Conservation (phyloP, 192 early-diverging fungal species). For the Spinellus fusiger region DNA sequence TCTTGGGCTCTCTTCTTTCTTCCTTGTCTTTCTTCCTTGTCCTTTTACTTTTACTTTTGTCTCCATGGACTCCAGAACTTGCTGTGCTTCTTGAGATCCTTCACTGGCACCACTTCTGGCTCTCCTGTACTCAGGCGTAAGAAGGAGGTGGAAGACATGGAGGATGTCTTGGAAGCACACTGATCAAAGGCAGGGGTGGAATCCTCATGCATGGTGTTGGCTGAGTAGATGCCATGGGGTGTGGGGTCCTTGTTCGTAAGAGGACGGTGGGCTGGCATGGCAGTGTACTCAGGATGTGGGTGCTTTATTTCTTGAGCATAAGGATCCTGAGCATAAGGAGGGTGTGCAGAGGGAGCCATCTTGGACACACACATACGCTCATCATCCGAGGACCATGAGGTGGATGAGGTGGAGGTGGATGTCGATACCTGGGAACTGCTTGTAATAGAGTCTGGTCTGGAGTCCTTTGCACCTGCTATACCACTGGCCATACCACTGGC, state of each 20-base stretch:
- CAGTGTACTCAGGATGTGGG: too few relatives aligned
- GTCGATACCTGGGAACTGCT: not conserved
- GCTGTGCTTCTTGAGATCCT: not conserved
- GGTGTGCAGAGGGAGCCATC: not conserved
- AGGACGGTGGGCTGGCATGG: too few relatives aligned
- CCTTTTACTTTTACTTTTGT: not conserved
- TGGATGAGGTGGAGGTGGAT: not conserved
- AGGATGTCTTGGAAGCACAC: not conserved
- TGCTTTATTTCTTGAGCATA: too few relatives aligned
- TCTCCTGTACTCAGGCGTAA: not conserved
- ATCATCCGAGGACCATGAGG: not conserved
- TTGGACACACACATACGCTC: not conserved
- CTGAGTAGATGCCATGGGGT: too few relatives aligned
- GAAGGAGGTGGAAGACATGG: not conserved
- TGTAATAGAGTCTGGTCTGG: not conserved
- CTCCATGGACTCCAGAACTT: not conserved
- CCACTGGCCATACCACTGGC: too few relatives aligned
- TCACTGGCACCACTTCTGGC: not conserved
- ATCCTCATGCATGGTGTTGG: too few relatives aligned
- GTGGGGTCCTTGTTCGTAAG: too few relatives aligned
- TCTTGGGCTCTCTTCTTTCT: too few relatives aligned
- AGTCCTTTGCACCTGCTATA: not conserved
- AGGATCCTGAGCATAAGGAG: too few relatives aligned
- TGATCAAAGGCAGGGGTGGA: not conserved
- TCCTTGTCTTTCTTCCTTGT: too few relatives aligned